phyloP scores from a whole-genome alignment of 768 basidiomycete genomes.

The Suillus lakei region DNA sequence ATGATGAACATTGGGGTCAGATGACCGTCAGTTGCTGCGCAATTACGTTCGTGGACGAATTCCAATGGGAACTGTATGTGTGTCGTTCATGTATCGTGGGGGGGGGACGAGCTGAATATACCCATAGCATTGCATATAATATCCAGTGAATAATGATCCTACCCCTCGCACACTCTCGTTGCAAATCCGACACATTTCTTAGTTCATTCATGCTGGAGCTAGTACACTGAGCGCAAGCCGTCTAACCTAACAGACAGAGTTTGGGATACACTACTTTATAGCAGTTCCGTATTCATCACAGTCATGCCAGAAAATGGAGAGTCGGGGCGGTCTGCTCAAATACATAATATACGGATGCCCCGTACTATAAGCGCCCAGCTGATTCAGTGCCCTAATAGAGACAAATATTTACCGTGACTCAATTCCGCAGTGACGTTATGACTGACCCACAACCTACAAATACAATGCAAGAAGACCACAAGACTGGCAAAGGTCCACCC shows the following conservation, averaged over 20 bases:
- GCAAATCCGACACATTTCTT: slow-evolving; percentile 23
- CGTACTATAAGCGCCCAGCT: too few relatives aligned
- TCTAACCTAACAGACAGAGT: slow-evolving; percentile 21
- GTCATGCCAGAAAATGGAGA: not conserved
- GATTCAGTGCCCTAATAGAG: too few relatives aligned
- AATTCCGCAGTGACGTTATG: too few relatives aligned
- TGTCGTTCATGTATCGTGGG: not conserved
- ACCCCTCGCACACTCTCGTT: slow-evolving; percentile 22
- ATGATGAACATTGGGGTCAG: not conserved
- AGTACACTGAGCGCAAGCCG: not conserved
- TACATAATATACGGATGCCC: too few relatives aligned
- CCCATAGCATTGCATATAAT: not conserved
- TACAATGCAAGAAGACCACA: not conserved
- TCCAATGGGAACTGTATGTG: not conserved
- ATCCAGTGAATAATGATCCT: slow-evolving; percentile 6
- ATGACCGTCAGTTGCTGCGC: not conserved
- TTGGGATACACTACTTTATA: slow-evolving; percentile 10
- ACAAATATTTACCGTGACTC: too few relatives aligned
- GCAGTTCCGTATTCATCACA: not conserved
- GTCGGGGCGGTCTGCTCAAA: slow-evolving; percentile 20
- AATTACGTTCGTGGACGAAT: not conserved
- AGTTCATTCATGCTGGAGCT: not conserved
- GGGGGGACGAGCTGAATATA: not conserved
- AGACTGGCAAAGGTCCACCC: not conserved
- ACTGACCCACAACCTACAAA: not conserved